Base-by-base conservation (phyloP, 2,329 filamentous ascomycete genomes). In the Hypomyces perniciosus region DNA sequence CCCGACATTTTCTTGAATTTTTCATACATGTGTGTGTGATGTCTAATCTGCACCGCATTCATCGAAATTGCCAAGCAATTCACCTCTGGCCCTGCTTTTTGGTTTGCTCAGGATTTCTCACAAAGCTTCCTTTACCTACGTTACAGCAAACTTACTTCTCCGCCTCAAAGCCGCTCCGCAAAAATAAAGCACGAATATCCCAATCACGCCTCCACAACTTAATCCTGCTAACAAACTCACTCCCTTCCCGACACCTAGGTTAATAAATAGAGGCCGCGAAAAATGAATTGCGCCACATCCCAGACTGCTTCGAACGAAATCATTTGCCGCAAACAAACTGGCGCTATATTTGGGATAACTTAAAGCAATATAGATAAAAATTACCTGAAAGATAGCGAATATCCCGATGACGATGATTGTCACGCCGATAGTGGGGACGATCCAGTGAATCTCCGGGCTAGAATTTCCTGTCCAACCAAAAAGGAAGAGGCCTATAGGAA, bases 391-490 rank as follows among this genome's bases (percentile, higher is more conserved):
- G 4, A 58, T 49, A n/a, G 52, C n/a, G 42, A 65, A 75, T 60
- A 70, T 76, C 69, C 78, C 79, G 55, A 73, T 71, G 35, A 76
- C 78, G 62, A 83, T 82, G 51, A 81, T 67, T 5, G 62, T 67
- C 50, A 74, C 78, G 26, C 75, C 79, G 61, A 82, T 76, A 50
- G 80, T 76, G 8, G 78, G 76, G 29, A 75, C 72, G 52, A 80
- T 76, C 74, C 75, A 84, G 67, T 82, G 77, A 51, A 87, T 76
- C n/a, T n/a, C n/a, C n/a, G n/a, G n/a, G 52, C 65, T 72, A 20
- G 76, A 62, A 63, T 79, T 84, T 7, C 81, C 81, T 7, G 84
- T 86, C 83, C 84, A 88, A 5, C 76, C 83, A 64, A 88, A 88
- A 58, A 84, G 80, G 62, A 89, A 86, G 0, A 89, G 65, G 8